Evolutionary conservation across 495 filamentous ascomycete genomes (phyloP), one percentile per base, ranked within the genome.

Genomic region (Annulohypoxylon stygium): DNA sequence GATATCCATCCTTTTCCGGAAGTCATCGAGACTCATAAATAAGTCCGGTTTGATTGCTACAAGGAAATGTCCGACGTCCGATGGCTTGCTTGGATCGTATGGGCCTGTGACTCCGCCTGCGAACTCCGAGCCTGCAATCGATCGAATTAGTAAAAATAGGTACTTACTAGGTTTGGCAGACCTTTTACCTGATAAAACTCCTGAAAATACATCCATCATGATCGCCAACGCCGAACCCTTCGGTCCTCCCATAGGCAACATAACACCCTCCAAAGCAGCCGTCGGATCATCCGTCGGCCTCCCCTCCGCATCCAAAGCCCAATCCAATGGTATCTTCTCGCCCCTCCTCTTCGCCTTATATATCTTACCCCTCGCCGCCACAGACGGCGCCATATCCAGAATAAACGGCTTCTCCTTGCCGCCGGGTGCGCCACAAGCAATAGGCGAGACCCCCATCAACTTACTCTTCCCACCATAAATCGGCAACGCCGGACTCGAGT

Each of bases 181-280:
- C n/a, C n/a, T n/a, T n/a, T n/a, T n/a, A n/a, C n/a, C 92, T 1
- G 88, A 90, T 9, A 94, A 77, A 4, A 93, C 92, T 0, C 92
- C 92, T 5, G 91, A 93, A 68, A 94, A 93, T 2, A 94, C 90
- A 81, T 94, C 92, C 92, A 93, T 93, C 92, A 94, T 93, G 41
- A 94, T 86, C 0, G 90, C 82, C 48, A 94, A 71, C 4, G 88
- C 92, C 16, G 87, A 89, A 4, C 92, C 92, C 78, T 94, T 94
- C 0, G 91, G 91, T 0, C 92, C 92, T 0, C 91, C 92, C 90
- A 94, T 93, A 0, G 92, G 91, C 58, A 93, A 79, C 92, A 94
- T 94, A 1, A 91, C 89, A 0, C 92, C 92, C 58, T 88, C 83
- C 26, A 93, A 76, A 33, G 91, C 92, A 14, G 82, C 81, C 0